A percentile compares a stretch with the other conserved stretches of the same genome.
phyloP scores from a whole-genome alignment of 257 asterid genomes.

The Solanum bulbocastanum region DNA sequence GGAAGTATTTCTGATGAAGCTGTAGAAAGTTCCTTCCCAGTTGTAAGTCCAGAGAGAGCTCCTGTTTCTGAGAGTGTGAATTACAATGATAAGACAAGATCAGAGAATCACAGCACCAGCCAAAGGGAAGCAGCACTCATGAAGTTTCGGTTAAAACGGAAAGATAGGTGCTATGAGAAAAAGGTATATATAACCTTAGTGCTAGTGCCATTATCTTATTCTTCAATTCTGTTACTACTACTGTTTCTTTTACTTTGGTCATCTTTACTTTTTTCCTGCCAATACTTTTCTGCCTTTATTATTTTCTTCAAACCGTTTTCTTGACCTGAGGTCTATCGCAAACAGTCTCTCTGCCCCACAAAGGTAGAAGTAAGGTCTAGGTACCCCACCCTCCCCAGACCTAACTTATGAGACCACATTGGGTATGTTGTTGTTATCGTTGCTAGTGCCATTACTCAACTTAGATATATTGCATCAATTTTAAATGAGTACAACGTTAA shows the following conservation, averaged over 20 bases:
- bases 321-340: not conserved
- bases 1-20: constrained; percentile 42
- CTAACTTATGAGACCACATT: not conserved
- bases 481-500: not conserved
- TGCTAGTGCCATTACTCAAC: not conserved
- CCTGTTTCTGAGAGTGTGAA: constrained; percentile 26
- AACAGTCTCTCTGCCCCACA: not conserved
- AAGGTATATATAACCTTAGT: constrained; percentile 37
- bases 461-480: not conserved
- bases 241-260: not conserved
- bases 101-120: constrained; percentile 24
- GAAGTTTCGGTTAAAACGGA: constrained; percentile 77
- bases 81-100: not conserved
- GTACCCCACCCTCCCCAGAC: not conserved
- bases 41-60: constrained; percentile 37
- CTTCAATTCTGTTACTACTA: not conserved
- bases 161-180: constrained; percentile 93
- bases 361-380: not conserved
- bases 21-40: constrained; percentile 36
- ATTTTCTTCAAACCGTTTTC: not conserved
- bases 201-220: not conserved
- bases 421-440: not conserved
- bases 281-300: not conserved
- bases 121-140: constrained; percentile 83
- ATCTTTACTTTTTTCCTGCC: not conserved